Base-by-base conservation (phyloP, 345 rosid genomes). In the Syzygium aqueum region DNA sequence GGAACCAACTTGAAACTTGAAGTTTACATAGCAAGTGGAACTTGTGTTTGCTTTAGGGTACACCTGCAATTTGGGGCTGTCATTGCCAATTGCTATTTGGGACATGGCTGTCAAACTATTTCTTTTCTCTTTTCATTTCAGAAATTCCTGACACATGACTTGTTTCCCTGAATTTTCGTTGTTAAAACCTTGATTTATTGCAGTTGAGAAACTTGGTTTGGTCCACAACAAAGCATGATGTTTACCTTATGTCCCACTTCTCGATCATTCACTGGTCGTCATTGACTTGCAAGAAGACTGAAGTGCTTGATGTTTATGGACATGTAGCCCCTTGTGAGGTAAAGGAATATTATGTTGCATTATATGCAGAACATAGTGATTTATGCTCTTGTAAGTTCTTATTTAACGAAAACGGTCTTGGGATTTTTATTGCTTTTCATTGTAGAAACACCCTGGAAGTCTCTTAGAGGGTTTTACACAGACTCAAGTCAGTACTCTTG, bases 141-240 rank as follows among this genome's bases (percentile, higher is more conserved):
- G 73, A 33, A 30, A 77, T 52, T 51, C 78, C 84, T 77, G 21
- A 53, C 53, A 27, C 56, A 17, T 84, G 28, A 61, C 78, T 37
- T 63, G 40, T 56, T 15, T 14, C 11, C 23, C 37, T 50, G 14
- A n/a, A 50, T 73, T 50, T 73, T 73, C 25, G 8, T 46, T 43
- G 33, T 21, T 77, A 33, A 37, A 33, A 73, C 40, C 59, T 52
- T 54, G 46, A 40, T 5, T 87, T n/a, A 73, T 82, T 89, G 89
- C 89, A 92, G 95, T 89, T 93, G 90, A 89, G 95, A 85, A 93
- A 93, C 86, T 89, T 93, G 92, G 93, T 93, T 57, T 93, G 95
- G 95, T 87, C 95, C 23, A 92, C 95, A 49, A 85, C 95, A 54
- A 93, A 93, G 89, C 94, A 93, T 85, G 94, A 93, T 88, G 94